phyloP scores from a whole-genome alignment of 345 rosid species.

The Acer yangbiense region DNA sequence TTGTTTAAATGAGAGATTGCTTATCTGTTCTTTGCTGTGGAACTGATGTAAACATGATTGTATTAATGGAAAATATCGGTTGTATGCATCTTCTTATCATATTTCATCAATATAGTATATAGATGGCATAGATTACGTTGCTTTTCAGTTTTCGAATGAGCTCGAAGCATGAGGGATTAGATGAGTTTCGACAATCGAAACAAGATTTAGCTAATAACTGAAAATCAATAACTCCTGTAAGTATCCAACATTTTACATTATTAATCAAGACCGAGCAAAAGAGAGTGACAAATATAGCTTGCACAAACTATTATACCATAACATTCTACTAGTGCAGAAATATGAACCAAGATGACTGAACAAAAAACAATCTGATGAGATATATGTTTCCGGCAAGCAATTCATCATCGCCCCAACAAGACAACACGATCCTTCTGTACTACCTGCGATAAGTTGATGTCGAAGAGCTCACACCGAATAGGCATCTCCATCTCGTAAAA shows the following conservation, averaged over 20 bases:
- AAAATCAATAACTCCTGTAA: not conserved
- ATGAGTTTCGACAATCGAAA: too few relatives aligned
- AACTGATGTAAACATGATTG: not conserved
- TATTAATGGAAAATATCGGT: not conserved
- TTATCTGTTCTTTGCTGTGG: not conserved
- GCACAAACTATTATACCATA: not conserved
- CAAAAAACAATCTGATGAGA: slow-evolving; percentile 7
- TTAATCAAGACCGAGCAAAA: not conserved
- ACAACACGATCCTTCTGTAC: slow-evolving; percentile 85
- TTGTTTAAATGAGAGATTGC: not conserved
- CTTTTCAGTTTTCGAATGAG: not conserved
- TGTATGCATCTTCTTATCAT: not conserved
- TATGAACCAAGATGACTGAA: slow-evolving; percentile 4
- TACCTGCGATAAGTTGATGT: slow-evolving; percentile 75
- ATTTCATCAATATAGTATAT: not conserved
- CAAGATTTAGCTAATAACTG: too few relatives aligned
- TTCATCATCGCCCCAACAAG: slow-evolving; percentile 62
- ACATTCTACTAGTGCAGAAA: not conserved
- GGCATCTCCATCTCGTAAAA: slow-evolving; percentile 99
- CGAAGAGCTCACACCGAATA: slow-evolving; percentile 95
- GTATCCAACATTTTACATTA: not conserved
- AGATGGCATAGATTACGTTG: not conserved
- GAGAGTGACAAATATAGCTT: not conserved
- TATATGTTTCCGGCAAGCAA: not conserved
- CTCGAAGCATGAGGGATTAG: not conserved